Conservation (phyloP, 306 rosid genomes). For the Pyrus communis region DNA sequence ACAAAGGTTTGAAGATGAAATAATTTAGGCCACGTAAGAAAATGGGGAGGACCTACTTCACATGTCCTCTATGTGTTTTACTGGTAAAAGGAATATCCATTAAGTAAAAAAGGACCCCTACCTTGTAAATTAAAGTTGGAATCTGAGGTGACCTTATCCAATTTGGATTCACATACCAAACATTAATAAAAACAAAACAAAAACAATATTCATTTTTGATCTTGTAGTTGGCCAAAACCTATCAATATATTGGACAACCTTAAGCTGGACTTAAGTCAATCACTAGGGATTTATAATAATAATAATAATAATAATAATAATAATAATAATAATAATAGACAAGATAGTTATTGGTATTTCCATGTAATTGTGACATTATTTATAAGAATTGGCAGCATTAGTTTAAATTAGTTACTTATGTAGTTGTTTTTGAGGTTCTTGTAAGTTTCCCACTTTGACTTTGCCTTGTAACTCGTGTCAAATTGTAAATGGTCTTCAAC, state of each 20-base stretch:
- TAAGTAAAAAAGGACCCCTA: not conserved
- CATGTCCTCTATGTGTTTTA: not conserved
- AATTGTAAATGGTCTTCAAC: not conserved
- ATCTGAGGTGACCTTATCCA: slow-evolving; percentile 25
- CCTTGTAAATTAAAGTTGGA: slow-evolving; percentile 24
- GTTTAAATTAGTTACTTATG: not conserved
- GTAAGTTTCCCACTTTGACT: not conserved
- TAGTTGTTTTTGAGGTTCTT: not conserved
- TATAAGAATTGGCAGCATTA: not conserved
- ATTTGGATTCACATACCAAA: not conserved
- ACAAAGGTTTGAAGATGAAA: slow-evolving; percentile 12
- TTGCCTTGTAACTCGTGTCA: not conserved
- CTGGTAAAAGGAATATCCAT: slow-evolving; percentile 16
- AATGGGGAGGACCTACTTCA: slow-evolving; percentile 17
- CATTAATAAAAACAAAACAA: not conserved
- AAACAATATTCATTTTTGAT: not conserved
- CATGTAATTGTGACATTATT: not conserved
- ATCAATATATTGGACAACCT: not conserved
- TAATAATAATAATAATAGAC: not conserved
- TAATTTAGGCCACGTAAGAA: slow-evolving; percentile 13
- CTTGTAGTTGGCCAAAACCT: slow-evolving; percentile 1
- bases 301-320: no score
- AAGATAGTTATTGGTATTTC: not conserved
- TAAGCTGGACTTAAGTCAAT: slow-evolving; percentile 1
- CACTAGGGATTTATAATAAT: not conserved